Evolutionary conservation across 2,329 filamentous ascomycete genomes (phyloP), one percentile per base, ranked within the genome.

Genomic region (Harringtonia aguacate): DNA sequence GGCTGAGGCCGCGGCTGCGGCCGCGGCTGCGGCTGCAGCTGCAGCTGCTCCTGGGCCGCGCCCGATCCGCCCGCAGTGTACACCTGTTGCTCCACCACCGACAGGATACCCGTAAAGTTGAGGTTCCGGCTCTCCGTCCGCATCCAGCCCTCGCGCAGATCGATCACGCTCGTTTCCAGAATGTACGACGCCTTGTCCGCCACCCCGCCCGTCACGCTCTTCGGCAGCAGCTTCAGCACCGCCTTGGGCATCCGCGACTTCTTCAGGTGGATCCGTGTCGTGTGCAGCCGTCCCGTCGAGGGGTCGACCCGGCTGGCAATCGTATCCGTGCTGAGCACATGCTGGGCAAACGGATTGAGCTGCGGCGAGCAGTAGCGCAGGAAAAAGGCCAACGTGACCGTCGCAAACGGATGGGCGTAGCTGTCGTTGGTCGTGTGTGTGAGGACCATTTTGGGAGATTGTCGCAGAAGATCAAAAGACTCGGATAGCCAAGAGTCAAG

Each of bases 321-420:
- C 55, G 84, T 87, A 62, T 92, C 86, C 61, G 84, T 88, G 58
- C 83, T 86, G 54, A 88, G 69, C 43, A 92, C 86, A 66, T 92
- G 86, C 50, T 76, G 79, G 52, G 81, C 81, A 67, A 90, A 89
- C 8, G 86, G 86, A 58, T 90, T 92, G 52, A 76, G 66, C 52
- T 76, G 69, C 27, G 74, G 73, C 6, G 73, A 77, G 47, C 84
- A 87, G 65, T 92, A 92, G 52, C 86, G 84, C 40, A 92, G 81
- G 66, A 90, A 92, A 73, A 87, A 92, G 66, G 86, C 86, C 61
- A 92, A 81, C 39, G 85, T 87, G 49, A 92, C 86, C 60, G 85
- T 85, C 49, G 84, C 80, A 67, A 90, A 90, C 39, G 84, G 81
- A 64, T 90, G 86, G 52, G 80, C 73, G 71, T 89, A 88, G 56